Evolutionary conservation across 2,329 filamentous ascomycete species (phyloP).

Genomic region (Nothophoma quercina): DNA sequence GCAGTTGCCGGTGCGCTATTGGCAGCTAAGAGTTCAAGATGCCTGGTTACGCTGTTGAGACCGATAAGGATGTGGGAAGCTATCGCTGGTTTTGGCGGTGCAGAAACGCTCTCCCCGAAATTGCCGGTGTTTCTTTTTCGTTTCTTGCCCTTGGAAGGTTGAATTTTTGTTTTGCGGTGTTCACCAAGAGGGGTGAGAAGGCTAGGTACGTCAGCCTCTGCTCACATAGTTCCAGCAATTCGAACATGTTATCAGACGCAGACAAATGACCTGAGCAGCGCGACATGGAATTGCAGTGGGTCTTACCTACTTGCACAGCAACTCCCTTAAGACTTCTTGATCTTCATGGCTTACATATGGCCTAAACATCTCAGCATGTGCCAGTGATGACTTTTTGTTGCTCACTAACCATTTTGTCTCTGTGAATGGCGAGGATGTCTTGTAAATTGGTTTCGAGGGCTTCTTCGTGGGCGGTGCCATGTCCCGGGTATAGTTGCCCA

Average conservation of each 20-base stretch:
- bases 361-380: constrained; percentile 55
- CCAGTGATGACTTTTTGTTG: background rate
- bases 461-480: constrained; percentile 39
- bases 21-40: constrained; percentile 59
- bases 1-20: constrained; percentile 23
- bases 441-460: constrained; percentile 63
- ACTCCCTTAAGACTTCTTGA: constrained; percentile 70
- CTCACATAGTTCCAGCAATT: background rate
- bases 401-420: constrained; percentile 64
- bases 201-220: constrained; percentile 51
- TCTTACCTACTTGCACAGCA: constrained; percentile 68
- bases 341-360: constrained; percentile 65
- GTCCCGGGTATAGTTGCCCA: background rate
- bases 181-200: constrained; percentile 70
- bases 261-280: background rate
- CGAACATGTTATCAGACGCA: too few species aligned
- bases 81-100: constrained; percentile 58
- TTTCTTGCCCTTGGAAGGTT: constrained; percentile 68
- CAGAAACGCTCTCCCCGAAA: constrained; percentile 7
- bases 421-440: constrained; percentile 72
- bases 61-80: constrained; percentile 68
- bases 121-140: constrained; percentile 53
- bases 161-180: constrained; percentile 63
- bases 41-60: constrained; percentile 68
- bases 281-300: background rate